Evolutionary conservation across 2,329 filamentous ascomycete species (phyloP).

Genomic region (Cytospora chrysosperma): DNA sequence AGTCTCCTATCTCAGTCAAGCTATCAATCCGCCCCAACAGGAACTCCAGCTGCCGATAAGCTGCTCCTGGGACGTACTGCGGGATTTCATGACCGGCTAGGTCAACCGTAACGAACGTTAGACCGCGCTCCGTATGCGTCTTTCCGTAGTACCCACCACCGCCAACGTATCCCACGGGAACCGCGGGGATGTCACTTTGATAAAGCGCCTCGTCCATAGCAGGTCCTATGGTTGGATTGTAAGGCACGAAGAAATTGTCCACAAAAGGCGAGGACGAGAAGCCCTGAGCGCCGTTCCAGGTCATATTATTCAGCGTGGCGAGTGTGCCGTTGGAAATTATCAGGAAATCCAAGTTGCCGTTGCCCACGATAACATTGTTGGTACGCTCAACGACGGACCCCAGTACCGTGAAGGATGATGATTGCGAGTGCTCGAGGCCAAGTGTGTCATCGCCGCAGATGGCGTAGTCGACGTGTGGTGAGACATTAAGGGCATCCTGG

Average conservation of each 20-base stretch:
- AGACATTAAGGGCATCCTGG: constrained; percentile 18
- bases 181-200: constrained; percentile 1
- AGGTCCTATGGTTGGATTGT: constrained; percentile 15
- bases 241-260: constrained; percentile 20
- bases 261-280: constrained; percentile 51
- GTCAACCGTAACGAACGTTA: constrained; percentile 18
- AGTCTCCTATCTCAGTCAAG: constrained; percentile 14
- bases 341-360: constrained; percentile 46
- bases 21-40: constrained; percentile 20
- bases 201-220: neutral
- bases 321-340: constrained; percentile 63
- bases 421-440: constrained; percentile 4
- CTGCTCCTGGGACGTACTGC: constrained; percentile 21
- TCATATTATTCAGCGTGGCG: constrained; percentile 69
- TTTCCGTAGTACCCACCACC: constrained; percentile 20
- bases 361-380: constrained; percentile 18
- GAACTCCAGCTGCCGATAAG: constrained; percentile 20
- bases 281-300: constrained; percentile 64
- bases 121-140: constrained; percentile 16
- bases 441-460: neutral
- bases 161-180: constrained; percentile 13
- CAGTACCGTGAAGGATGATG: constrained; percentile 7
- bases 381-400: constrained; percentile 18
- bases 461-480: constrained; percentile 12
- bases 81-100: constrained; percentile 21